Evolutionary conservation across 2,329 filamentous ascomycete species (phyloP), one percentile per base, ranked within the genome.

Genomic region (Penicillium nordicum): DNA sequence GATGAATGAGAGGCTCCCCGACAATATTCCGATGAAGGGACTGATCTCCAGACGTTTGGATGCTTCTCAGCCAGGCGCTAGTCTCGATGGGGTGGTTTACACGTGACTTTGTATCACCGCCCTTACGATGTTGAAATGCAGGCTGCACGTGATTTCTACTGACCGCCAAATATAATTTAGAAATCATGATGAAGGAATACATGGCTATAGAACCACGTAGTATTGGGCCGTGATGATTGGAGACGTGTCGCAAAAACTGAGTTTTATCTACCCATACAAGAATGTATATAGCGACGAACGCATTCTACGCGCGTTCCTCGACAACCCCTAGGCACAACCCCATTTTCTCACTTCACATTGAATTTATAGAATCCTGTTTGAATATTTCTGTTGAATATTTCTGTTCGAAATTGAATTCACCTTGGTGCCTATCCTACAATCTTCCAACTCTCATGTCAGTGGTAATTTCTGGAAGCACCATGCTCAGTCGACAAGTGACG

Each of bases 1-100:
- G 63, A 68, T 69, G 62, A 57, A 44, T 63, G 54, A 60, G 49
- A 53, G 57, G 51, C 23, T 59, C 62, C 58, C 64, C 53, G 60
- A 55, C 57, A 60, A 57, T 67, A 64, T 62, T 69, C 67, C 63
- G 63, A 61, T 64, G 64, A 65, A 63, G 57, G 60, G 53, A 61
- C 55, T 64, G 58, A 65, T 66, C 59, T 62, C 57, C 53, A 50
- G 57, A 49, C 67, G 70, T 66, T 69, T 70, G 65, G 67, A 67
- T 62, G 63, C 65, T 63, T 59, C 59, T 50, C 55, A 61, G 62
- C 63, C 63, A 59, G 45, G 53, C 63, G 54, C 67, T 64, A 65
- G 59, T 46, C 50, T 41, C 37, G 40, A 62, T 65, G 1, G 7
- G 48, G 57, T 16, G 25, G 5, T 0, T 0, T 2, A 51, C 69